Evolutionary conservation across 2,329 filamentous ascomycete genomes (phyloP).

Genomic region (Aspergillus fumigatiaffinis): DNA sequence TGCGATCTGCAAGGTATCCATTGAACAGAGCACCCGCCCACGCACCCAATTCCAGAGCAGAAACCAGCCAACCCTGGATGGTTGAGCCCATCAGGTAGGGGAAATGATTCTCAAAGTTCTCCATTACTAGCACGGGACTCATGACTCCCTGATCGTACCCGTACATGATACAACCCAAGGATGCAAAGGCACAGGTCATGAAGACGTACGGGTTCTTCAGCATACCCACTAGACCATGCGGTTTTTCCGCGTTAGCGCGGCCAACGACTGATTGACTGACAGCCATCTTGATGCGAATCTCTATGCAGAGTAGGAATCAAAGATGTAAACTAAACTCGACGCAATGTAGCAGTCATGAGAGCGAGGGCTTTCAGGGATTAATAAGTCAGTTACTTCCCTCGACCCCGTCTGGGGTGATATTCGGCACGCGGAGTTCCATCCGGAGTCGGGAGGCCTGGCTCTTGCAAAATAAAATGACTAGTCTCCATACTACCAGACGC

Average conservation of each 20-base stretch:
- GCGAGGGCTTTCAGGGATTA: no score
- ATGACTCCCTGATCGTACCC: slow-evolving; percentile 37
- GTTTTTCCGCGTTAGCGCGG: slow-evolving; percentile 35
- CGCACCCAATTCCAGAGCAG: slow-evolving; percentile 34
- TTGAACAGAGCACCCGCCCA: slow-evolving; percentile 30
- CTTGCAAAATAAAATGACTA: no score
- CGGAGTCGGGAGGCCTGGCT: no score
- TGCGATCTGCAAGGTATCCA: slow-evolving; percentile 26
- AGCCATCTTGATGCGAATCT: slow-evolving; percentile 12
- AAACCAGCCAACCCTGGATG: slow-evolving; percentile 31
- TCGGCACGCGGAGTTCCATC: no score
- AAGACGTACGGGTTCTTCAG: slow-evolving; percentile 41
- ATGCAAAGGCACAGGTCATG: slow-evolving; percentile 34
- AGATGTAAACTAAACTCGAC: no score
- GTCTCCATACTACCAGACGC: no score
- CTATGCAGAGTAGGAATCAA: no score
- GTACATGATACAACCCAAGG: slow-evolving; percentile 31
- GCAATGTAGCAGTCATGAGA: no score
- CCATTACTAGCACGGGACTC: slow-evolving; percentile 33
- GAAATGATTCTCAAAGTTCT: slow-evolving; percentile 35
- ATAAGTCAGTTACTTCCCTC: no score
- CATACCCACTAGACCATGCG: slow-evolving; percentile 38
- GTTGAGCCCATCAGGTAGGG: slow-evolving; percentile 28
- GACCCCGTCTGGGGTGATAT: no score
- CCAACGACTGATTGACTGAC: slow-evolving; percentile 38